phyloP scores from a whole-genome alignment of 129 eudicot species.

The Pseudognaphalium luteoalbum region DNA sequence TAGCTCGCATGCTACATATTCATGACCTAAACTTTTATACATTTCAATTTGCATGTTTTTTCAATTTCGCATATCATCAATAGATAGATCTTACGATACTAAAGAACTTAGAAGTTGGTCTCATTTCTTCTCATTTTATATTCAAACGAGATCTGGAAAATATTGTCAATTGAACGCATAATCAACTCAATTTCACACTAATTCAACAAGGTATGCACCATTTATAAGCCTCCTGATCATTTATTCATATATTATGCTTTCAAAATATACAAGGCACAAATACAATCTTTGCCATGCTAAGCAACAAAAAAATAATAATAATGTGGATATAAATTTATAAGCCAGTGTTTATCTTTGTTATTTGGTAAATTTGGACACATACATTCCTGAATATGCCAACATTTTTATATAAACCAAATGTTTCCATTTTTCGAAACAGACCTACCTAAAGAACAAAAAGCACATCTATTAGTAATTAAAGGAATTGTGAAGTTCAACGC shows the following conservation, averaged over 20 bases:
- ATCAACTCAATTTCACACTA: neutral
- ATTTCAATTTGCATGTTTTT: neutral
- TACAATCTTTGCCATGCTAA: neutral
- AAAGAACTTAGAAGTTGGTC: neutral
- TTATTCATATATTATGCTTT: neutral
- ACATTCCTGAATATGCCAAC: neutral
- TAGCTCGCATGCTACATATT: neutral
- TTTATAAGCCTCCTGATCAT: neutral
- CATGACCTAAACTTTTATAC: neutral
- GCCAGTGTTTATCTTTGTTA: neutral
- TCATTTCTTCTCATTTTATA: neutral
- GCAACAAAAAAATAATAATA: neutral
- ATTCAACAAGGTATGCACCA: neutral
- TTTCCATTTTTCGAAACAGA: neutral
- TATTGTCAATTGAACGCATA: neutral
- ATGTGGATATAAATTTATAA: neutral
- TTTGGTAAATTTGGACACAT: neutral
- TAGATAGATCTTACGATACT: neutral
- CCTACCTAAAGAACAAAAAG: neutral
- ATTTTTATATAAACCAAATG: neutral
- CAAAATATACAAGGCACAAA: neutral
- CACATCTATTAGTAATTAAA: neutral
- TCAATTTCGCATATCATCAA: neutral
- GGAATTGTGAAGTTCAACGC: neutral
- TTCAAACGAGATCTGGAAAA: slow-evolving; percentile 3